Evolutionary conservation across 148 eudicot species (phyloP).

Genomic region (Rhododendron mucronatum): DNA sequence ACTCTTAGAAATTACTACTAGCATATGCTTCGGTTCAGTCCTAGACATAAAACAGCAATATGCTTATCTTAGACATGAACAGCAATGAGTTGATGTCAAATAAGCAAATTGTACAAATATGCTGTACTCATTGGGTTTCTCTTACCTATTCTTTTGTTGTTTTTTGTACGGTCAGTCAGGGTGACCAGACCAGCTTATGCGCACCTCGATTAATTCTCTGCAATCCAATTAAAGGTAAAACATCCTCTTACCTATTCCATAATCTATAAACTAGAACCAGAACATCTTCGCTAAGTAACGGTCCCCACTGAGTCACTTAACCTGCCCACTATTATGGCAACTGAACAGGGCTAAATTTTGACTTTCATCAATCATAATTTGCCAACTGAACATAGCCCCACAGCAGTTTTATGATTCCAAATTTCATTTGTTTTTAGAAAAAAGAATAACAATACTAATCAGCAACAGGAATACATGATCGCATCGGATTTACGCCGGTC

Average conservation of each 20-base stretch:
- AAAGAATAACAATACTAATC: not conserved
- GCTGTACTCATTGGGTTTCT: not conserved
- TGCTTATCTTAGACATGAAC: too few relatives aligned
- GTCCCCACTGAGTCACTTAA: not conserved
- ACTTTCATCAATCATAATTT: not conserved
- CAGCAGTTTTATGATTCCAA: not conserved
- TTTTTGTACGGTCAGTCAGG: not conserved
- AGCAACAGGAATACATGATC: not conserved
- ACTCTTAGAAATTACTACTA: too few relatives aligned
- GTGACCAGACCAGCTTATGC: not conserved
- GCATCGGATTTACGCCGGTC: not conserved
- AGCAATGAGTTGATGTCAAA: too few relatives aligned
- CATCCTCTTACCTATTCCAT: not conserved
- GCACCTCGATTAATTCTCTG: not conserved
- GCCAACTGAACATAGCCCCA: constrained; percentile 1
- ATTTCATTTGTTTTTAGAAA: not conserved
- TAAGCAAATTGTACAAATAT: not conserved
- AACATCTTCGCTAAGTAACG: not conserved
- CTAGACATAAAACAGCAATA: too few relatives aligned
- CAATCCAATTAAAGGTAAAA: not conserved
- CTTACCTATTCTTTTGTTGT: not conserved
- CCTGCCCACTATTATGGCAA: not conserved
- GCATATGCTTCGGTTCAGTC: not conserved
- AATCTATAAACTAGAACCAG: not conserved
- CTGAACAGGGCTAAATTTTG: not conserved